Base-by-base conservation (phyloP, 2,329 filamentous ascomycete genomes). In the Fusarium keratoplasticum region DNA sequence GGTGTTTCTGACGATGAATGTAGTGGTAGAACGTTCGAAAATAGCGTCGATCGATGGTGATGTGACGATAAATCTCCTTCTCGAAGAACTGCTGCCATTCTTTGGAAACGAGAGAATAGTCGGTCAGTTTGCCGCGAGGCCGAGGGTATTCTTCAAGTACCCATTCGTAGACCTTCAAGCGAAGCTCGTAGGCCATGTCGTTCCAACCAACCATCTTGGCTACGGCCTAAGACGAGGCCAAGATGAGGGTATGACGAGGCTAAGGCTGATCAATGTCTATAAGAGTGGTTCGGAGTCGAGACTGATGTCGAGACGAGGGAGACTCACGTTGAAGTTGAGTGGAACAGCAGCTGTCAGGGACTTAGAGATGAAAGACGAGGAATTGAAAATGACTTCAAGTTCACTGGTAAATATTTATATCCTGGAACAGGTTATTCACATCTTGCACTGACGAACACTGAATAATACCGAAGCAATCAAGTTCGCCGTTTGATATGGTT, bases 11-110 rank as follows among this genome's bases (percentile, higher is more conserved):
- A 9, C 36, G 20, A n/a, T 27, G 47, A 18, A 55, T 29, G 20
- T 22, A 4, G 2, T 11, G 20, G 18, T 66, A 10, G 14, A 66
- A 36, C 20, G 33, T 33, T 20, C 14, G 13, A 6, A 63, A 13
- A 18, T 35, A 27, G 14, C 38, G 29, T 9, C 9, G 38, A 22
- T 31, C 54, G 16, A 67, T 22, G 8, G 59, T 67, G 10, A 67
- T 50, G 25, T 38, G 64, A 18, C 38, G 36, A 25, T 63, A 67
- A 10, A 63, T 57, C 11, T 20, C 18, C 47, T 50, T 67, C 35
- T 67, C 64, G 31, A 67, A 67, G 27, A 47, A 38, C 2, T 18
- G 9, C 18, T 58, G 64, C 59, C 59, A 67, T 18, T 50, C 25
- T 25, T 50, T 55, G 47, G 31, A 58, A 4, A 67, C 50, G 11